Evolutionary conservation across 768 basidiomycete species (phyloP).

Genomic region (Mycena vitilis): DNA sequence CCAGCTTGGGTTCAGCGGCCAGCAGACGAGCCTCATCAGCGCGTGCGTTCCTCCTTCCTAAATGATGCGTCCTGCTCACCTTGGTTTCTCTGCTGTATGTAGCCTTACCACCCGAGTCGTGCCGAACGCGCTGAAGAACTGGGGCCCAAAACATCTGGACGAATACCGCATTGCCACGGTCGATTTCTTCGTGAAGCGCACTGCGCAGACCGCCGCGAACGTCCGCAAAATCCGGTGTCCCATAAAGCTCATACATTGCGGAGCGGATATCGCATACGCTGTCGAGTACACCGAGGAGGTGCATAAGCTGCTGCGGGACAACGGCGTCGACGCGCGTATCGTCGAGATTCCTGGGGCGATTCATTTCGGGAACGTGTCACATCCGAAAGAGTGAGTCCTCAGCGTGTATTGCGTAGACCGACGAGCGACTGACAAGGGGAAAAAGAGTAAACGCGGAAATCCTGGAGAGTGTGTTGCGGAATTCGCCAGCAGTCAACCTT

Average conservation of each 20-base stretch:
- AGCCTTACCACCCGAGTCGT: constrained; percentile 31
- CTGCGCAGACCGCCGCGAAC: constrained; percentile 27
- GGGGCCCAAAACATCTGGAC: constrained; percentile 26
- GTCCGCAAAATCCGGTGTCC: constrained; percentile 38
- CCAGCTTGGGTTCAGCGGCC: constrained; percentile 33
- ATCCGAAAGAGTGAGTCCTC: constrained; percentile 33
- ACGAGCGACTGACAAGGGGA: not conserved
- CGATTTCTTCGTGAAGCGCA: constrained; percentile 35
- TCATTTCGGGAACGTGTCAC: constrained; percentile 38
- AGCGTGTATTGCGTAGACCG: not conserved
- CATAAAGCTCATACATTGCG: constrained; percentile 39
- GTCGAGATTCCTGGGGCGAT: constrained; percentile 33
- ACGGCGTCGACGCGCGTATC: constrained; percentile 35
- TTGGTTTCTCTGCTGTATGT: not conserved
- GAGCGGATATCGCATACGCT: constrained; percentile 41
- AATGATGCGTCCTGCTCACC: not conserved
- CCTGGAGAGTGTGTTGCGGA: constrained; percentile 23
- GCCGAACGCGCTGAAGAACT: constrained; percentile 33
- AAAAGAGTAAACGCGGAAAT: constrained; percentile 30
- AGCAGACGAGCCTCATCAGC: constrained; percentile 30
- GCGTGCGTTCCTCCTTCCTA: constrained; percentile 14
- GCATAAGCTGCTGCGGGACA: constrained; percentile 35
- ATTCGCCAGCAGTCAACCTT: constrained; percentile 25
- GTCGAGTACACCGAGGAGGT: constrained; percentile 35
- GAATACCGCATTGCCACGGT: constrained; percentile 30